A percentile compares a stretch with the other conserved stretches of the same genome.
phyloP scores from a whole-genome alignment of 345 rosid genomes.

The Aegle marmelos region DNA sequence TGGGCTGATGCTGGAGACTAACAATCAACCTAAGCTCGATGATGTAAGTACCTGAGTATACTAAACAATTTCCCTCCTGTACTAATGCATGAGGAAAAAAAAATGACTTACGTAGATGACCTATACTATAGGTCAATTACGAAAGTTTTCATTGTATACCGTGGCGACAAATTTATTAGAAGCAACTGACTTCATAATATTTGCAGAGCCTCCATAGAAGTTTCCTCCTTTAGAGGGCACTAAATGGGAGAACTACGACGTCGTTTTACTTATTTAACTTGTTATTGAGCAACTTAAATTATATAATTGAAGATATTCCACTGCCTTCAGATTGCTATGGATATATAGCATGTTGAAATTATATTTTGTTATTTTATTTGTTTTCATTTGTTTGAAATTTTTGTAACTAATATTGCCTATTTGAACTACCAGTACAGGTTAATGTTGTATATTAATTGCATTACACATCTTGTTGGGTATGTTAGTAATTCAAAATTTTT shows the following conservation, averaged over 20 bases:
- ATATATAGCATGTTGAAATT: no score
- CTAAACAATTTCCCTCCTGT: neutral
- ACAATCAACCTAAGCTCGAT: slow-evolving; percentile 58
- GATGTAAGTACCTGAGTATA: slow-evolving; percentile 32
- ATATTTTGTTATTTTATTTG: no score
- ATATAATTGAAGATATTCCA: neutral
- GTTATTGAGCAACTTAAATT: neutral
- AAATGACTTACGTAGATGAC: neutral
- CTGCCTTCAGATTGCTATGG: neutral
- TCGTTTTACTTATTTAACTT: neutral
- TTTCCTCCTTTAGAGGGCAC: neutral
- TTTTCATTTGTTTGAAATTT: no score
- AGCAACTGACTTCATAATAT: neutral
- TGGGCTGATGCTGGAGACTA: slow-evolving; percentile 78
- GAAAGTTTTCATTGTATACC: no score
- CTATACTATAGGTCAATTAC: no score
- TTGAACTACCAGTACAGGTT: no score
- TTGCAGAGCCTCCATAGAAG: neutral
- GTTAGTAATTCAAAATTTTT: neutral
- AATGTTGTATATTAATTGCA: no score
- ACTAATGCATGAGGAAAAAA: no score
- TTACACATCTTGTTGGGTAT: neutral
- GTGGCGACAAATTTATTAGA: neutral
- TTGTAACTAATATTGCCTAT: no score
- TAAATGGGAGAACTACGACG: neutral